A percentile compares a stretch with the other conserved stretches of the same genome.
These are phyloP conservation scores for Cladosporium sp. DNA, from an alignment of 2,329 filamentous ascomycete genomes.

Conservation along the genomic window DNA sequence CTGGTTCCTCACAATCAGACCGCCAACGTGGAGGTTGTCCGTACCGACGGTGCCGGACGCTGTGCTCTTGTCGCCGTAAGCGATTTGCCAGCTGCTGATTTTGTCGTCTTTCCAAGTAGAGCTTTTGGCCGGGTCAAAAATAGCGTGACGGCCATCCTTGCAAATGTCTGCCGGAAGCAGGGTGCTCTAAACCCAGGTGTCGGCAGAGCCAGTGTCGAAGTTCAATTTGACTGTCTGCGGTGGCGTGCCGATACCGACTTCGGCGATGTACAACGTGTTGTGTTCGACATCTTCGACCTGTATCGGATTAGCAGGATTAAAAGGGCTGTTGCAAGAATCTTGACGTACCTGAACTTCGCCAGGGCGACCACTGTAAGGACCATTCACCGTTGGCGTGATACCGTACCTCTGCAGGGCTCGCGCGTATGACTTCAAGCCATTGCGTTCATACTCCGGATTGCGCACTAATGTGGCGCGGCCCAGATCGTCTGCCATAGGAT, in stretches of 20 bases:
- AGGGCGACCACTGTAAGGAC: conserved; percentile 43
- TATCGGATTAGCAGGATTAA: neutral
- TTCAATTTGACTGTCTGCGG: conserved; percentile 53
- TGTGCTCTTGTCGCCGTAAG: conserved; percentile 67
- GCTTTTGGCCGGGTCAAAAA: conserved; percentile 63
- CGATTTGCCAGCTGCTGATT: conserved; percentile 63
- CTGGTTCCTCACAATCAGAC: conserved; percentile 61
- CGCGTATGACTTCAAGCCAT: conserved; percentile 34
- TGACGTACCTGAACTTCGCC: conserved; percentile 9
- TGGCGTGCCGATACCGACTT: conserved; percentile 65
- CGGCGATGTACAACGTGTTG: conserved; percentile 64
- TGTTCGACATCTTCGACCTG: conserved; percentile 63
- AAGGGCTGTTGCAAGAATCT: no score
- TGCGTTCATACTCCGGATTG: conserved; percentile 32
- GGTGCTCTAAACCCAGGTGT: conserved; percentile 57
- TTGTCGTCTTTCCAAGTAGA: conserved; percentile 51
- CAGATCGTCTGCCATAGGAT: conserved; percentile 6
- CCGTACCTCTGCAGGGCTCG: conserved; percentile 39
- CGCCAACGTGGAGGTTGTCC: conserved; percentile 63
- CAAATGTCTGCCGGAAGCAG: conserved; percentile 22
- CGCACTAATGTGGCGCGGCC: conserved; percentile 24
- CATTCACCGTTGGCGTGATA: conserved; percentile 62
- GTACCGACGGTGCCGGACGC: conserved; percentile 66
- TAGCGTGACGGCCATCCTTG: conserved; percentile 49
- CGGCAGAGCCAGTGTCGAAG: conserved; percentile 71